phyloP scores from a whole-genome alignment of 139 green algal genomes.

The Chlorella sp. region DNA sequence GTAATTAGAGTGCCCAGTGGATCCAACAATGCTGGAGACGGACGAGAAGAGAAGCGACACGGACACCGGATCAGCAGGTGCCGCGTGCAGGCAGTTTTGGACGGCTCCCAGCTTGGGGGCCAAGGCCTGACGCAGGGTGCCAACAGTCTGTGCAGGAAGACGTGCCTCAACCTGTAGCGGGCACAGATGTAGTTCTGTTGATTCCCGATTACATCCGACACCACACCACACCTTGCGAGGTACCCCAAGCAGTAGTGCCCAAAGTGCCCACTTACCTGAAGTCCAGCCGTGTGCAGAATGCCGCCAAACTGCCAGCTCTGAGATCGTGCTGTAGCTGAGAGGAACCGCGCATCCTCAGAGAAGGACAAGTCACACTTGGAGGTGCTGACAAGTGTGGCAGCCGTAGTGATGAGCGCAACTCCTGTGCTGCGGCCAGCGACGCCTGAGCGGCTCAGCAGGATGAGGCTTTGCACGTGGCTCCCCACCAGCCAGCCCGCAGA shows the following conservation, averaged over 20 bases:
- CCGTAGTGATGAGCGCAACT: background rate
- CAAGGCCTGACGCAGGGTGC: constrained; percentile 29
- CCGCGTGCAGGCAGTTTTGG: background rate
- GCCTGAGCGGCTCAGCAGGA: constrained; percentile 24
- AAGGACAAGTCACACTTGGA: constrained; percentile 33
- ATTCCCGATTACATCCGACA: background rate
- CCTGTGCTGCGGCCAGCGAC: background rate
- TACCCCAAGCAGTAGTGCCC: background rate
- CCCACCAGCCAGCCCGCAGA: constrained; percentile 58
- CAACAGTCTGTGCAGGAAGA: constrained; percentile 14
- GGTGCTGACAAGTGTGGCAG: background rate
- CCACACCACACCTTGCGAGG: background rate
- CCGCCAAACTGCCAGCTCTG: background rate
- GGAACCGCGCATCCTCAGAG: background rate
- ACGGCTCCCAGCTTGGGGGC: constrained; percentile 50
- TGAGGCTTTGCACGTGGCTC: constrained; percentile 17
- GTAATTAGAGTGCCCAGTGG: constrained; percentile 79
- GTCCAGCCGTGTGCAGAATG: constrained; percentile 50
- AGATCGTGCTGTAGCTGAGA: background rate
- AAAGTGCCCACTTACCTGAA: constrained; percentile 25
- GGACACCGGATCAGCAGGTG: background rate
- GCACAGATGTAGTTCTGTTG: background rate
- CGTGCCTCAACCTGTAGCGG: constrained; percentile 40
- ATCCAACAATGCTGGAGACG: constrained; percentile 71
- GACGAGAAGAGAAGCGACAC: constrained; percentile 68